A percentile compares a stretch with the other conserved stretches of the same genome.
These are phyloP conservation scores for Colletotrichum musicola DNA, from an alignment of 2,329 filamentous ascomycete species.

Conservation along the genomic window DNA sequence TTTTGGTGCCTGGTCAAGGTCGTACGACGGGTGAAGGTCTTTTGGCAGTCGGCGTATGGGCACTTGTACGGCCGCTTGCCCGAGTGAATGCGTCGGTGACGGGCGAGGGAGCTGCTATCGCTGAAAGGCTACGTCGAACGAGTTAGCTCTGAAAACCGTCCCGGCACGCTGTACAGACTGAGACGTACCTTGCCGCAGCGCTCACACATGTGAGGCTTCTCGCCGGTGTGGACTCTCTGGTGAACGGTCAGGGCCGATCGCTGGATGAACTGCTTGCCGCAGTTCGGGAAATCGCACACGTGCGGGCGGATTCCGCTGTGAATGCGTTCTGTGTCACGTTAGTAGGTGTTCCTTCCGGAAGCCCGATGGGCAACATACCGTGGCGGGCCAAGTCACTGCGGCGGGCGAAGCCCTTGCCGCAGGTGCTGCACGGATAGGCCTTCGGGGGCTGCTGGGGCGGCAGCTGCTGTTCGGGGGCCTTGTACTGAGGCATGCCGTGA, in stretches of 20 bases:
- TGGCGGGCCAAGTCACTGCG: slow-evolving; percentile 95
- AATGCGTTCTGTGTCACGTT: slow-evolving; percentile 80
- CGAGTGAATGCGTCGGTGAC: slow-evolving; percentile 94
- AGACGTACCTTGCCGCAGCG: slow-evolving; percentile 87
- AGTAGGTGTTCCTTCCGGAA: slow-evolving; percentile 36
- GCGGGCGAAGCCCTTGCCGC: slow-evolving; percentile 90
- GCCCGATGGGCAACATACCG: slow-evolving; percentile 70
- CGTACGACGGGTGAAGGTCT: slow-evolving; percentile 96
- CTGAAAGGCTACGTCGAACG: slow-evolving; percentile 80
- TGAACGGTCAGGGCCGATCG: slow-evolving; percentile 95
- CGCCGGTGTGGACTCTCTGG: slow-evolving; percentile 93
- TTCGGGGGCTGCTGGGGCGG: slow-evolving; percentile 37
- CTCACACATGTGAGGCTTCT: slow-evolving; percentile 98
- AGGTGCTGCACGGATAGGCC: slow-evolving; percentile 82
- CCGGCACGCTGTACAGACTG: not conserved
- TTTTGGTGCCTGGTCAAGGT: slow-evolving; percentile 96
- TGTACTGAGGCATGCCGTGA: slow-evolving; percentile 44
- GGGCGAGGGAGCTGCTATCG: slow-evolving; percentile 92
- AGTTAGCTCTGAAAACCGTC: slow-evolving; percentile 42
- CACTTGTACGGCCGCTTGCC: slow-evolving; percentile 98
- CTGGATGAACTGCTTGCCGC: slow-evolving; percentile 97
- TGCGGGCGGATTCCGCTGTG: slow-evolving; percentile 93
- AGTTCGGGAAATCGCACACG: slow-evolving; percentile 88
- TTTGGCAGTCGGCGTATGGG: slow-evolving; percentile 96
- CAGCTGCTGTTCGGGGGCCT: slow-evolving; percentile 39